Base-by-base conservation (phyloP, 352 stramenopile species). In the Globisporangium emineosum region DNA sequence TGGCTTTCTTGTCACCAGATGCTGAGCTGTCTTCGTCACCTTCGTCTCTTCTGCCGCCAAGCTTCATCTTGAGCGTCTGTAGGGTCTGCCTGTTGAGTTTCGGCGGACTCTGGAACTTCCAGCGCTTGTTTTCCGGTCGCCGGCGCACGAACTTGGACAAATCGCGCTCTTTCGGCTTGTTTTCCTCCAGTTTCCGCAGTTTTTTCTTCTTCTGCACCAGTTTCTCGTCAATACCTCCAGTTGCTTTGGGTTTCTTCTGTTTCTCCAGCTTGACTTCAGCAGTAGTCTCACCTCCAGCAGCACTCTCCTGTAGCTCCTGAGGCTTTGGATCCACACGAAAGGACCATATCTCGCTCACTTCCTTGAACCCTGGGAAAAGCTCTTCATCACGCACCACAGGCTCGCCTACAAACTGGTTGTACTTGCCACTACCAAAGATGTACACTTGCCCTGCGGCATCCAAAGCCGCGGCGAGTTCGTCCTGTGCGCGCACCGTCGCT, bases 401-500 rank as follows among this genome's bases (percentile, higher is more conserved):
- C 1, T 83, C 70, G 17, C 81, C 80, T 23, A 58, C 56, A 75
- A 98, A 98, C 68, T 98, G 90, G 9, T 81, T 50, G 53, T 88
- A 84, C 59, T 82, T 86, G 12, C 93, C 93, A 2, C 75, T 78
- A 0, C 94, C 94, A 51, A 98, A 89, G 13, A 98, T 75, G 64
- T 98, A 98, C 13, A 98, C 90, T 67, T 97, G 90, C 0, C 95
- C 94, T 1, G 91, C 93, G 8, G 89, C 86, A 64, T 98, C 94
- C 19, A 98, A 69, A 10, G 91, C 91, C 5, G 78, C 81, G 0
- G 77, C 78, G 5, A 98, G 76, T 29, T 98, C 91, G 35, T 93
- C 77, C 53, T 96, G 77, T 10, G 84, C 83, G 2, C 92, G 78
- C 29, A 93, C 60, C 13, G 83, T 62, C 4, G 89, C 91, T 33